Percentiles rank a stretch among this genome's conserved stretches.
phyloP scores from a whole-genome alignment of 768 basidiomycete genomes.

The Russula dissimulans region DNA sequence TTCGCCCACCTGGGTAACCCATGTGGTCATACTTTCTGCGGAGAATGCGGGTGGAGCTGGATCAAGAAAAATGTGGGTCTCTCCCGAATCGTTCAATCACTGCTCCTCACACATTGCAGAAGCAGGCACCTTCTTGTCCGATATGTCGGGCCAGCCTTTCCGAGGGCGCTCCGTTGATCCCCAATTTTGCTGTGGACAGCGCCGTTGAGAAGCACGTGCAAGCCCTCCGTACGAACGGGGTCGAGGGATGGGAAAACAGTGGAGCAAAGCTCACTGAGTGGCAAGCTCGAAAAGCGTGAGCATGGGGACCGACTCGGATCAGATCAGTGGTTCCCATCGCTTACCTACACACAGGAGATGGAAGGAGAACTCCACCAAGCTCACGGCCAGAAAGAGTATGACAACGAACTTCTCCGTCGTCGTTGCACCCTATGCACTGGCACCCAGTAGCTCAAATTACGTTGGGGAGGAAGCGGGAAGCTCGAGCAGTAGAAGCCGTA shows the following conservation, averaged over 20 bases:
- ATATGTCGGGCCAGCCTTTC: constrained; percentile 47
- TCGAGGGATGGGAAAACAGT: constrained; percentile 42
- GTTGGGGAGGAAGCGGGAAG: constrained; percentile 2
- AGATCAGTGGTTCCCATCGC: background rate
- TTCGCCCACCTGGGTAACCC: constrained; percentile 56
- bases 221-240: constrained; percentile 37
- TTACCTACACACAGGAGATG: constrained; percentile 11
- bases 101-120: constrained; percentile 22
- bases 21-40: constrained; percentile 69
- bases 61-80: constrained; percentile 40
- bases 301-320: constrained; percentile 5
- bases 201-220: constrained; percentile 50
- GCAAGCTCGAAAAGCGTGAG: constrained; percentile 46
- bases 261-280: constrained; percentile 45
- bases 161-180: constrained; percentile 40
- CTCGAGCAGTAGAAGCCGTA: background rate
- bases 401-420: background rate
- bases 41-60: constrained; percentile 58
- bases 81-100: background rate
- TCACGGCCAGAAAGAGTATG: background rate
- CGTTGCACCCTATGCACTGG: background rate
- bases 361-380: constrained; percentile 7
- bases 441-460: background rate
- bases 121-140: constrained; percentile 43
- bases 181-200: constrained; percentile 56